A percentile compares a stretch with the other conserved stretches of the same genome.
Conservation (phyloP, 495 filamentous ascomycete genomes). For the Parmelia sp. region DNA sequence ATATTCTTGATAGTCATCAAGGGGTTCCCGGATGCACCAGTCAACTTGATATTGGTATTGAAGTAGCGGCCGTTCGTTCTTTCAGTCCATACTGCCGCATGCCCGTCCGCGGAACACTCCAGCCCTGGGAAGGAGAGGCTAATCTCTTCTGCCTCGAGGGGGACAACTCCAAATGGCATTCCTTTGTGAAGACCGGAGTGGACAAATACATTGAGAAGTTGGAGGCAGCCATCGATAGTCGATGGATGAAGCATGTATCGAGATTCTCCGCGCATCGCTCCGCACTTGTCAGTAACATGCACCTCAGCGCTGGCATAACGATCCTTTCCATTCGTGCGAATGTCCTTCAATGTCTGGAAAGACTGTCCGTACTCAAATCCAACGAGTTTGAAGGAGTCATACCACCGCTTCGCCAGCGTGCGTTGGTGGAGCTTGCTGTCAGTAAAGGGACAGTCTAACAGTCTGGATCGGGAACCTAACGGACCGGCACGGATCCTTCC, state of each 20-base stretch:
- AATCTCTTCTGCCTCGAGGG: too few species aligned
- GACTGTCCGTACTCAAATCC: conserved; percentile 37
- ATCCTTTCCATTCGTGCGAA: conserved; percentile 28
- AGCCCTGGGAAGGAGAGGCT: too few species aligned
- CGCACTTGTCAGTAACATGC: conserved; percentile 24
- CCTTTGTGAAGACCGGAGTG: conserved; percentile 29
- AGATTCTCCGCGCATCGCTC: conserved; percentile 31
- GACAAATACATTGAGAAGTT: conserved; percentile 34
- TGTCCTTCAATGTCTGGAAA: conserved; percentile 29
- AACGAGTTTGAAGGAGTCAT: conserved; percentile 30
- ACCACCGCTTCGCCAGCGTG: conserved; percentile 29
- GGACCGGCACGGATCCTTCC: too few species aligned
- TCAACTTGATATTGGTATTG: too few species aligned
- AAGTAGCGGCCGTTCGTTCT: too few species aligned
- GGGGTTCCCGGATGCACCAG: too few species aligned
- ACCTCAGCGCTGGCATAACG: conserved; percentile 18
- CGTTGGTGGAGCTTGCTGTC: too few species aligned
- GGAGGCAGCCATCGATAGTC: conserved; percentile 34
- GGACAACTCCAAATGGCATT: conserved; percentile 34
- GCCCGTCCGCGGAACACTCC: too few species aligned
- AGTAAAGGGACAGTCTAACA: too few species aligned
- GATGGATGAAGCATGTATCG: conserved; percentile 37
- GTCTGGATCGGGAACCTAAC: too few species aligned
- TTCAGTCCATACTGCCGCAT: too few species aligned
- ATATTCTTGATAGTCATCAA: too few species aligned